Evolutionary conservation across 2,329 filamentous ascomycete genomes (phyloP), one percentile per base, ranked within the genome.

Genomic region (Monilinia fructigena): DNA sequence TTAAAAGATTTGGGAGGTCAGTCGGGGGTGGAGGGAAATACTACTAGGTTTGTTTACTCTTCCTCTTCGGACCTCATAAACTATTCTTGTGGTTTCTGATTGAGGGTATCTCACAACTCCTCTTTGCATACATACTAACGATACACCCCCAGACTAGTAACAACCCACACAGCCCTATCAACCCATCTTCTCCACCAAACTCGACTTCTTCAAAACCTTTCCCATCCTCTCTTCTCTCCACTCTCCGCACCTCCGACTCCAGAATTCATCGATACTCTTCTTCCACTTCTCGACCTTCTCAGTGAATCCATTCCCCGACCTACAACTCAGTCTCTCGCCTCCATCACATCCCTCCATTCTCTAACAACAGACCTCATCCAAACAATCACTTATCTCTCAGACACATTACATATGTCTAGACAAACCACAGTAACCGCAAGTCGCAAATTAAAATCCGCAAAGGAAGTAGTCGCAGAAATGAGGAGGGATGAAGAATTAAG

Each of bases 351-450:
- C 28, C 82, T 94, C 62, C 88, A 92, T 75, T 82, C 85, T 8
- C 82, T 91, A 70, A 93, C 90, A 0, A 81, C 85, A 35, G 90
- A 93, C 69, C 80, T 94, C 38, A 86, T 94, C 11, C 86, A 92
- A 73, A 91, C 92, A 8, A 85, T 99, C 56, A 92, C 92, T 72
- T 90, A 92, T 71, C 82, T 99, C 5, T 92, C 91, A 8, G 95
- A 99, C 76, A 93, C 92, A 4, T 82, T 99, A 45, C 94, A 98
- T 78, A 97, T 98, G 89, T 93, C 90, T 42, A 88, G 92, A 16
- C 94, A 98, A 78, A 90, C 91, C 1, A 95, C 92, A 0, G 90
- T 88, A 3, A 89, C 90, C 12, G 95, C 94, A 1, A 88, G 89
- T 2, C 83, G 95, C 65, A 86, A 92, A 55, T 80, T 99, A 62